These are phyloP conservation scores for Conoideocrella luteorostrata DNA, from an alignment of 2,329 filamentous ascomycete genomes.

Conservation along the genomic window DNA sequence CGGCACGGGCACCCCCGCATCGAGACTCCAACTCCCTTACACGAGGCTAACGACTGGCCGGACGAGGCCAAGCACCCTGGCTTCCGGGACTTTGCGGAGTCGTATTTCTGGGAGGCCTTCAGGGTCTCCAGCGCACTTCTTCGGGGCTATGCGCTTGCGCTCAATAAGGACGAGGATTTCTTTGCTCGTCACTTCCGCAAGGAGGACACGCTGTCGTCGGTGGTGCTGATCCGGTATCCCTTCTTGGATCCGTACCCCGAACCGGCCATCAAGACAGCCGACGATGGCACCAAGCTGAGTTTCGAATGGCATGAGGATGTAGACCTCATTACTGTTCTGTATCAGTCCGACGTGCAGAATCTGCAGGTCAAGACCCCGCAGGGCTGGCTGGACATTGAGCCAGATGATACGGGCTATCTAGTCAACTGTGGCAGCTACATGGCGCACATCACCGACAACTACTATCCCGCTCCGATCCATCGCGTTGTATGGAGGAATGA, in stretches of 20 bases:
- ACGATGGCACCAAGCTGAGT: slow-evolving; percentile 12
- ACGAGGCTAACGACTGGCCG: slow-evolving; percentile 12
- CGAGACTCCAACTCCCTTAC: slow-evolving; percentile 7
- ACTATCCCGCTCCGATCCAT: slow-evolving; percentile 11
- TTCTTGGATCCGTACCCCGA: slow-evolving; percentile 11
- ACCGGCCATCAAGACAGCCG: slow-evolving; percentile 12
- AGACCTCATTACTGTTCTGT: slow-evolving; percentile 10
- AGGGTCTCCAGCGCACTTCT: slow-evolving; percentile 8
- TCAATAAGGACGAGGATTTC: slow-evolving; percentile 10
- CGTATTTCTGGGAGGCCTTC: slow-evolving; percentile 11
- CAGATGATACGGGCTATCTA: slow-evolving; percentile 9
- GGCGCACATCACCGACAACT: slow-evolving; percentile 10
- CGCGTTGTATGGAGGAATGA: slow-evolving; percentile 11
- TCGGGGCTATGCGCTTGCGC: slow-evolving; percentile 9
- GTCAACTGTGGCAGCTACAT: slow-evolving; percentile 12
- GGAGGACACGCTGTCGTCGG: slow-evolving; percentile 10
- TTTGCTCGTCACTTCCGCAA: slow-evolving; percentile 9
- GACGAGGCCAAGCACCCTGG: slow-evolving; percentile 9
- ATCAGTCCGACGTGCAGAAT: slow-evolving; percentile 11
- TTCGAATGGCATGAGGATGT: slow-evolving; percentile 12
- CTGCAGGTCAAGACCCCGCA: slow-evolving; percentile 10
- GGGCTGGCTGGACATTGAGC: slow-evolving; percentile 11
- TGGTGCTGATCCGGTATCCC: slow-evolving; percentile 11
- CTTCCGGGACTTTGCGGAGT: slow-evolving; percentile 10
- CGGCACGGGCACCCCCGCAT: slow-evolving; percentile 7